Conservation (phyloP, 202 grass and related monocot genomes). For the Carex arenaria region DNA sequence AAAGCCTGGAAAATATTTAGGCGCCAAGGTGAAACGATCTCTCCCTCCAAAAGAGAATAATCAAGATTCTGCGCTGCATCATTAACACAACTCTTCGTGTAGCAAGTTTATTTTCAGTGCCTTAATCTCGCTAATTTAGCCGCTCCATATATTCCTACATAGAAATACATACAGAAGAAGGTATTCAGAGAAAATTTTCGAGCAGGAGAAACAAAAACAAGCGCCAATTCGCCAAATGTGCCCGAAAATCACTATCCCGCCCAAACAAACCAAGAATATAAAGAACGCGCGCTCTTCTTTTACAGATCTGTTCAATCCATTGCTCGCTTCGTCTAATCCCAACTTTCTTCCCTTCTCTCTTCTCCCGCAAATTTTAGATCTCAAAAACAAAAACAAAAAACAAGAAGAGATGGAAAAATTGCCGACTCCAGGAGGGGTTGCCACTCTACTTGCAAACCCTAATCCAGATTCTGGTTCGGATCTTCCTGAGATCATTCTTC, state of each 20-base stretch:
- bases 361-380: not conserved
- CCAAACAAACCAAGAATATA: slow-evolving; percentile 24
- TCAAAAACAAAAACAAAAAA: not conserved
- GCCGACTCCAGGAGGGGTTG: slow-evolving; percentile 50
- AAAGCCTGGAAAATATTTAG: not conserved
- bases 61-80: too few species aligned
- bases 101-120: not conserved
- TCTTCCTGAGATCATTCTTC: slow-evolving; percentile 53
- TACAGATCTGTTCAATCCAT: not conserved
- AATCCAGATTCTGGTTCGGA: slow-evolving; percentile 32
- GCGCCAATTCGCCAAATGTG: not conserved
- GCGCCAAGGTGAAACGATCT: not conserved
- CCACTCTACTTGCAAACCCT: slow-evolving; percentile 42
- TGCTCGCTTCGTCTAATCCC: not conserved
- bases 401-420: slow-evolving; percentile 31
- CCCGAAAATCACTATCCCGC: slow-evolving; percentile 21
- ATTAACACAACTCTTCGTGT: not conserved
- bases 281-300: slow-evolving; percentile 2
- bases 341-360: not conserved
- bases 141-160: not conserved
- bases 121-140: not conserved
- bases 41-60: not conserved
- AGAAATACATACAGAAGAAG: not conserved
- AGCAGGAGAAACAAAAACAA: not conserved
- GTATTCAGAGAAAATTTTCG: not conserved